Evolutionary conservation across 495 filamentous ascomycete genomes (phyloP), one percentile per base, ranked within the genome.

Genomic region (Penicillium turbatum): DNA sequence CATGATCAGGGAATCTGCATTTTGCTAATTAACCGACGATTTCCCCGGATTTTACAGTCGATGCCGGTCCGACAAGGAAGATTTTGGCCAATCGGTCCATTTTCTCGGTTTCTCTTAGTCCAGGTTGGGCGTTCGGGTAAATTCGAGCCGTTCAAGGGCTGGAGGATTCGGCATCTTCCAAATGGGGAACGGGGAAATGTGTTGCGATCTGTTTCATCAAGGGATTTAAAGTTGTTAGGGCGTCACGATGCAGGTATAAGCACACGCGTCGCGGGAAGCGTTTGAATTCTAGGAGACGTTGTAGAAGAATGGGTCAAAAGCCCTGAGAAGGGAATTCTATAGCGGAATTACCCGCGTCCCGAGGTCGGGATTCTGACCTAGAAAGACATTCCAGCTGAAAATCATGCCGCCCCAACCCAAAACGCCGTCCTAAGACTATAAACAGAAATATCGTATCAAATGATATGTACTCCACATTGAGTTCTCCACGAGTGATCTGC

Each of bases 31-130:
- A 65, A 57, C 62, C 62, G 62, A 6, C 56, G 59, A 3, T 24
- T 57, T 60, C 62, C 62, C 62, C 62, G 48, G 55, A 62, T 35
- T 51, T 51, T 36, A 6, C 17, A 35, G 16, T n/a, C n/a, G 10
- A 12, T 10, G 10, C 7, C 36, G 13, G 12, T n/a, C 27, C 29
- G 30, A 11, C 26, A 2, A n/a, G 26, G n/a, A 15, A 11, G 17
- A 8, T 30, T 1, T 19, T 30, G 27, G 9, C 49, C 49, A 51
- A 51, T 51, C 49, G 49, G 49, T 41, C 7, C 26, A 43, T 51
- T 51, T 5, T 5, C 15, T 31, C 30, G 30, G 30, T 6, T 11
- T n/a, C 16, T 30, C 16, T 27, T 27, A 27, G 13, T 6, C 26
- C 13, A 31, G 1, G 7, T 6, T 13, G 15, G 16, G 21, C 32